Conservation (phyloP, 192 early-diverging fungal species). For the Physocladia obscura region DNA sequence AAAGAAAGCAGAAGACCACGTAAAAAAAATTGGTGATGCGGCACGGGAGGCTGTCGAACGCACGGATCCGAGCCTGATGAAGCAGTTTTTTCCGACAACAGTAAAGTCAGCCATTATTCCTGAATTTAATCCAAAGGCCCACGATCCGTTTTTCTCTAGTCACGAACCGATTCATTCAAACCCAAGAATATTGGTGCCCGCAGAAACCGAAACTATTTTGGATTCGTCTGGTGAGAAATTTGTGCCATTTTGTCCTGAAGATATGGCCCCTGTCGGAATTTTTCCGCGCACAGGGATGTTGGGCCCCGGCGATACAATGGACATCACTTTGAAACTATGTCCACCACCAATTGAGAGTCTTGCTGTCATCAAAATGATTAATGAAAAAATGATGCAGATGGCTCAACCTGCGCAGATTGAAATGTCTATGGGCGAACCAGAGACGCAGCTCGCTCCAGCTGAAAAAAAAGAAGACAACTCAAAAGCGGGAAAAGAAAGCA, state of each 20-base stretch:
- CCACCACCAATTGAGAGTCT: slow-evolving; percentile 8
- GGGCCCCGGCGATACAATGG: slow-evolving; percentile 16
- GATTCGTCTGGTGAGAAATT: background rate
- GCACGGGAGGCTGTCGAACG: background rate
- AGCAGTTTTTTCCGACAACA: background rate
- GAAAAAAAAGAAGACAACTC: slow-evolving; percentile 1
- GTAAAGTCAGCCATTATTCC: background rate
- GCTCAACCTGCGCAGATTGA: background rate
- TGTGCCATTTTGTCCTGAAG: background rate
- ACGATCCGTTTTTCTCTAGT: background rate
- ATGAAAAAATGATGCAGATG: background rate
- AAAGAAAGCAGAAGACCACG: background rate
- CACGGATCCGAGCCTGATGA: slow-evolving; percentile 1
- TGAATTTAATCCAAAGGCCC: slow-evolving; percentile 5
- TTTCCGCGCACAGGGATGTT: slow-evolving; percentile 14
- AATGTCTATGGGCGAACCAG: too few relatives aligned
- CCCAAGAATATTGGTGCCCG: slow-evolving; percentile 14
- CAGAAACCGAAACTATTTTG: background rate
- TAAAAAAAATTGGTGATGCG: background rate
- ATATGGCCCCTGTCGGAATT: slow-evolving; percentile 11
- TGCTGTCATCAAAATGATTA: background rate
- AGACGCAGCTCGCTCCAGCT: background rate
- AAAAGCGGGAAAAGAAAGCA: background rate
- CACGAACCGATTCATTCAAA: background rate
- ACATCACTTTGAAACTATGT: background rate